These are phyloP conservation scores for Cytospora piceicola DNA, from an alignment of 2,329 filamentous ascomycete genomes.

Conservation along the genomic window DNA sequence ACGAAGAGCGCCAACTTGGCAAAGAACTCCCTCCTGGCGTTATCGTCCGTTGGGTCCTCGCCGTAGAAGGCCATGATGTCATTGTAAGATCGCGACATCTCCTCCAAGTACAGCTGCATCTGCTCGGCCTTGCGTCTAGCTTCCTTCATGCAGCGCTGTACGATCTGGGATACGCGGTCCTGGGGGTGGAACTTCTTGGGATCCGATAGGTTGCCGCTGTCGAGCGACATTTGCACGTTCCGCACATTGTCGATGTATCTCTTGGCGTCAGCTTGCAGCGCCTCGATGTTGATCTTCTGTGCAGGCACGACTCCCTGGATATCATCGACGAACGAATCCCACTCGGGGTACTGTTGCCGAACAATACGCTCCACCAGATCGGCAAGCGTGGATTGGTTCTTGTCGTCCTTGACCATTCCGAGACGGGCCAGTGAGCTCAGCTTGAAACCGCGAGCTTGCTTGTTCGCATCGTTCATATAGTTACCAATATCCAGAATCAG, in stretches of 20 bases:
- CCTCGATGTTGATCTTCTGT: conserved; percentile 94
- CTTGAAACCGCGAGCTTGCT: conserved; percentile 98
- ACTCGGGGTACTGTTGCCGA: conserved; percentile 93
- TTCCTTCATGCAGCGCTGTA: conserved; percentile 95
- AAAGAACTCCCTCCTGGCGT: conserved; percentile 94
- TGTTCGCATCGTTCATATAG: conserved; percentile 99
- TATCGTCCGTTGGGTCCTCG: conserved; percentile 90
- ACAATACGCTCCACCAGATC: conserved; percentile 97
- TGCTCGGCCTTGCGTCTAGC: conserved; percentile 94
- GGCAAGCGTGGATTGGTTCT: conserved; percentile 95
- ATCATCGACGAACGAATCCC: conserved; percentile 86
- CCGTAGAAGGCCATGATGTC: conserved; percentile 97
- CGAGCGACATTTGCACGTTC: conserved; percentile 89
- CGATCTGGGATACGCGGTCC: conserved; percentile 89
- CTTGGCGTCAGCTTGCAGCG: conserved; percentile 83
- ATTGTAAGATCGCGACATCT: conserved; percentile 88
- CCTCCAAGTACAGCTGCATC: conserved; percentile 89
- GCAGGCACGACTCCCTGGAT: conserved; percentile 76
- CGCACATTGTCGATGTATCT: conserved; percentile 94
- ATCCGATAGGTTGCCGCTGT: conserved; percentile 92
- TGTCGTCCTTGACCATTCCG: conserved; percentile 98
- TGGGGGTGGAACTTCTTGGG: conserved; percentile 98
- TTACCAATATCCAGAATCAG: conserved; percentile 98
- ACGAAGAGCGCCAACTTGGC: conserved; percentile 89
- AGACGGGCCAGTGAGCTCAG: conserved; percentile 89